Evolutionary conservation across 306 rosid species (phyloP).

Genomic region (Cucumis hystrix): DNA sequence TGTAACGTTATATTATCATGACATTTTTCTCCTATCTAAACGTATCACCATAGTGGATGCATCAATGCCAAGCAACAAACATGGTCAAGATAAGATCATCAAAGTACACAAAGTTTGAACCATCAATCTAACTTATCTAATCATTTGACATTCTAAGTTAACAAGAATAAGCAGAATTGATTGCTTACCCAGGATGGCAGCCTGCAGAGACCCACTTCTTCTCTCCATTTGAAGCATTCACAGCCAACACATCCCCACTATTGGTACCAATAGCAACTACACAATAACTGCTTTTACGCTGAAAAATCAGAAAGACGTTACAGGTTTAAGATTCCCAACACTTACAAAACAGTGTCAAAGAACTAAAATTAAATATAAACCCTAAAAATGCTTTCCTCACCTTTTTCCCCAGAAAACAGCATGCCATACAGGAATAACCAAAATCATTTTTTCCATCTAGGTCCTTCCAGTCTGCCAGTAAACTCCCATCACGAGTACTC

Average conservation of each 20-base stretch:
- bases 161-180: background rate
- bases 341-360: background rate
- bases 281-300: slow-evolving; percentile 30
- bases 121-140: background rate
- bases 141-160: background rate
- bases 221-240: slow-evolving; percentile 29
- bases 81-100: background rate
- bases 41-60: background rate
- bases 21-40: background rate
- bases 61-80: background rate
- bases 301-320: background rate
- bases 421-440: slow-evolving; percentile 35
- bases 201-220: slow-evolving; percentile 26
- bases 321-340: background rate
- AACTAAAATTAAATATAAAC: background rate
- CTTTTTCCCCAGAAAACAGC: slow-evolving; percentile 31
- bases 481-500: slow-evolving; percentile 30
- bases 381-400: slow-evolving; percentile 12
- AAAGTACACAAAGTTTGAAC: background rate
- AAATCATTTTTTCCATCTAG: slow-evolving; percentile 21
- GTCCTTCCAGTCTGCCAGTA: slow-evolving; percentile 36
- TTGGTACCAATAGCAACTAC: slow-evolving; percentile 28
- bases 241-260: slow-evolving; percentile 24
- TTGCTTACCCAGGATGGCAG: slow-evolving; percentile 25
- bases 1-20: background rate